These are phyloP conservation scores for Prototheca cutis DNA, from an alignment of 163 green algal species.

Conservation along the genomic window DNA sequence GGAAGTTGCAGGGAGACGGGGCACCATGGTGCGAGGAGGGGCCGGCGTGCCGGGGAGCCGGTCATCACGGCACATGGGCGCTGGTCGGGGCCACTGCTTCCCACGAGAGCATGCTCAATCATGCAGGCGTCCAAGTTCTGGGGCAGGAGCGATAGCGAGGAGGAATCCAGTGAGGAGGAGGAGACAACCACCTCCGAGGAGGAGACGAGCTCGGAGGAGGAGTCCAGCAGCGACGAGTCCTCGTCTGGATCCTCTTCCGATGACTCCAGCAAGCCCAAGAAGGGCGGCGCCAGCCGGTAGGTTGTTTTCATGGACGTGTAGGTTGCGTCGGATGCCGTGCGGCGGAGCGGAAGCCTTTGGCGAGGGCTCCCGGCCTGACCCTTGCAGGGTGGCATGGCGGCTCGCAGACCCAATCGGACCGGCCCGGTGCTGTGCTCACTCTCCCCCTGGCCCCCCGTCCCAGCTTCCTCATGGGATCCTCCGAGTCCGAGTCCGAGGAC, in stretches of 20 bases:
- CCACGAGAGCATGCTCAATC: background rate
- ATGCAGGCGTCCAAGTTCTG: conserved; percentile 61
- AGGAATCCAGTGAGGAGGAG: conserved; percentile 42
- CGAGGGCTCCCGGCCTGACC: too few species aligned
- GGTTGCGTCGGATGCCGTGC: too few species aligned
- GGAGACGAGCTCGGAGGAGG: background rate
- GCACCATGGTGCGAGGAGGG: background rate
- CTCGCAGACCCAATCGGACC: too few species aligned
- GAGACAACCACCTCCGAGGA: conserved; percentile 14
- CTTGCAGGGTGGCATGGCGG: too few species aligned
- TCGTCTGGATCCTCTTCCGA: conserved; percentile 44
- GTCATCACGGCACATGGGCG: too few species aligned
- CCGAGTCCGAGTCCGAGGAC: conserved; percentile 69
- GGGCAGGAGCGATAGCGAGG: conserved; percentile 46
- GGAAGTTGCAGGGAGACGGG: too few species aligned
- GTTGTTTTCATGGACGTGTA: too few species aligned
- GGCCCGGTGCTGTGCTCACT: background rate
- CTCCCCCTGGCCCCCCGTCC: too few species aligned
- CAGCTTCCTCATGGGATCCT: conserved; percentile 66
- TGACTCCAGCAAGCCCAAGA: conserved; percentile 16
- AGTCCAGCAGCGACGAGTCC: conserved; percentile 28
- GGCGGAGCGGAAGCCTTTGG: too few species aligned
- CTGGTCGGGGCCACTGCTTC: too few species aligned
- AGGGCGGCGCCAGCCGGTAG: conserved; percentile 4
- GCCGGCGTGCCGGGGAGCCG: too few species aligned